phyloP scores from a whole-genome alignment of 1,284 basidiomycete species.

The Boletus semigastroideus region DNA sequence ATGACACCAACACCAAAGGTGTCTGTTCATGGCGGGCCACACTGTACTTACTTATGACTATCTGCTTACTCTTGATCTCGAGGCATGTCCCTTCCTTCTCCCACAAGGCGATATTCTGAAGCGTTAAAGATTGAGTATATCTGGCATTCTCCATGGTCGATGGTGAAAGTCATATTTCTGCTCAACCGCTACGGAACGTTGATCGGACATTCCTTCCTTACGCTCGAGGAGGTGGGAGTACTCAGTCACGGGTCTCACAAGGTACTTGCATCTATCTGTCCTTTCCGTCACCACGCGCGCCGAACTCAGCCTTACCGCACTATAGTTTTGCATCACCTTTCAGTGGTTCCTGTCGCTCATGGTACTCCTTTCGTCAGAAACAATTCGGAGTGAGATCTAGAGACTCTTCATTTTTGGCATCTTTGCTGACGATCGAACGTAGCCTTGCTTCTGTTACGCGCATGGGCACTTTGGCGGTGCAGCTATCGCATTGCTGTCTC shows the following conservation, averaged over 20 bases:
- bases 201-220: conserved; percentile 2
- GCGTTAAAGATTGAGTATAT: conserved; percentile 10
- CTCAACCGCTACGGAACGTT: conserved; percentile 11
- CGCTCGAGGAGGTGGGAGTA: conserved; percentile 1
- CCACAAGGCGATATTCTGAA: background rate
- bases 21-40: conserved; percentile 2
- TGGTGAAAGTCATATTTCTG: conserved; percentile 11
- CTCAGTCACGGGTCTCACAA: background rate
- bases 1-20: background rate
- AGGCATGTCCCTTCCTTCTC: conserved; percentile 3
- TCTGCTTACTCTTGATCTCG: conserved; percentile 14
- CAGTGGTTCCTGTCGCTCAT: conserved; percentile 1
- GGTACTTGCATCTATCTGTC: background rate
- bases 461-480: conserved; percentile 6
- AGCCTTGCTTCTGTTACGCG: conserved; percentile 4
- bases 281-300: background rate
- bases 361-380: conserved; percentile 1
- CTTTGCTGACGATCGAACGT: background rate
- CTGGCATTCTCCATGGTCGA: conserved; percentile 16
- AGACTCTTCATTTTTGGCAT: background rate
- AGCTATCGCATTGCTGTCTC: background rate
- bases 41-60: conserved; percentile 18
- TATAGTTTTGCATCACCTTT: conserved; percentile 1
- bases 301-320: background rate
- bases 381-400: conserved; percentile 1